phyloP scores from a whole-genome alignment of 306 rosid genomes.

The Sophora flavescens region DNA sequence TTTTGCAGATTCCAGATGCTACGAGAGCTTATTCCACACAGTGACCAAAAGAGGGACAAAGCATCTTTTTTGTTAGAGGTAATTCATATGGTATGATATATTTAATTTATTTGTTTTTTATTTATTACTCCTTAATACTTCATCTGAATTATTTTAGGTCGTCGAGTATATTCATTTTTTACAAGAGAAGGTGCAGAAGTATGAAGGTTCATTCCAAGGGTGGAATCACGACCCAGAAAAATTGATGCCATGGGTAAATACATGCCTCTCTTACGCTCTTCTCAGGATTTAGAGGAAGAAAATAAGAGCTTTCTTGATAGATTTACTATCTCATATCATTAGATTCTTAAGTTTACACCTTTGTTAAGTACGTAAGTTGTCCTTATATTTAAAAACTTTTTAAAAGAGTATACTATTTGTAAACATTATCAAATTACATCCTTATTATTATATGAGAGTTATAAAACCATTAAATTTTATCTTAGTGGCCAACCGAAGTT shows the following conservation, averaged over 20 bases:
- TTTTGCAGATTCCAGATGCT: slow-evolving; percentile 89
- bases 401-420: too few relatives aligned
- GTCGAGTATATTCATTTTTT: slow-evolving; percentile 91
- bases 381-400: not conserved
- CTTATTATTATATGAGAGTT: too few relatives aligned
- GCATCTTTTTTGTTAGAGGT: slow-evolving; percentile 98
- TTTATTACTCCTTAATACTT: slow-evolving; percentile 22
- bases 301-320: slow-evolving; percentile 1
- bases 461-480: too few relatives aligned
- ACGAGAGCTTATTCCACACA: slow-evolving; percentile 91
- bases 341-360: not conserved
- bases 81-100: slow-evolving; percentile 22
- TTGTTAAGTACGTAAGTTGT: too few relatives aligned
- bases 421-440: not conserved
- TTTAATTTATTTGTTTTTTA: slow-evolving; percentile 12
- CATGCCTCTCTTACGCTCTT: slow-evolving; percentile 32
- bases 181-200: slow-evolving; percentile 86
- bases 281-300: slow-evolving; percentile 26
- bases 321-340: slow-evolving; percentile 2
- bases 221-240: slow-evolving; percentile 77
- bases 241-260: slow-evolving; percentile 80
- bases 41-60: slow-evolving; percentile 98
- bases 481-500: not conserved
- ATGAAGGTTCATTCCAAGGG: slow-evolving; percentile 81
- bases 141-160: slow-evolving; percentile 62